Base-by-base conservation (phyloP, 2,329 filamentous ascomycete genomes). In the Hypomyces perniciosus region DNA sequence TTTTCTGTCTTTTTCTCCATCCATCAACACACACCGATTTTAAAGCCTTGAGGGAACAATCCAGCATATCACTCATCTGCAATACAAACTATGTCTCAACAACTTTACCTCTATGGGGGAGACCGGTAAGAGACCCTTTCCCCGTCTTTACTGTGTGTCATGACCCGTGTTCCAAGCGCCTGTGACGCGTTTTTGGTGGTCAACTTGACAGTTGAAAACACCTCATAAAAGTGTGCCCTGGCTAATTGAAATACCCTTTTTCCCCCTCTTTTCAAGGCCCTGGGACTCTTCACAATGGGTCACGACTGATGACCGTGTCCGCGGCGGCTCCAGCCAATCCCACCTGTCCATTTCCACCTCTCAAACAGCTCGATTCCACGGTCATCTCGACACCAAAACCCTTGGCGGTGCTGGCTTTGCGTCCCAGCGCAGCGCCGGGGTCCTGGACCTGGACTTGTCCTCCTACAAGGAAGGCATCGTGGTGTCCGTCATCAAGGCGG, bases 341-440 rank as follows among this genome's bases (percentile, higher is more conserved):
- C 66, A 74, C 54, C 65, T 81, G n/a, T 66, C 64, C 39, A 66
- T 68, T 44, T 53, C 62, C 20, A 50, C 56, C 8, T 57, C 59
- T 40, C 55, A 62, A 46, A 55, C 55, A 67, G 81, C 84, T 66
- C 50, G 76, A 68, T 90, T 91, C 69, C 70, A 80, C 56, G 88
- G 89, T 2, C 73, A 74, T 27, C 76, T 93, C 20, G 88, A 93
- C 68, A 89, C 85, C 56, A 77, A 76, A 48, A 82, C 86, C 0
- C 80, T 93, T 0, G 88, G 88, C 28, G 88, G 87, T 30, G 88
- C 89, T 1, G 89, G 89, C 5, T 93, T 95, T 63, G 88, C 88
- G 8, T 88, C 84, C 4, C 89, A 92, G 64, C 79, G 85, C 43
- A 90, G 85, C 4, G 76, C 74, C 37, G 79, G 82, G 6, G 69